These are phyloP conservation scores for Trichoderma koningiopsis DNA, from an alignment of 2,329 filamentous ascomycete species.

Conservation along the genomic window DNA sequence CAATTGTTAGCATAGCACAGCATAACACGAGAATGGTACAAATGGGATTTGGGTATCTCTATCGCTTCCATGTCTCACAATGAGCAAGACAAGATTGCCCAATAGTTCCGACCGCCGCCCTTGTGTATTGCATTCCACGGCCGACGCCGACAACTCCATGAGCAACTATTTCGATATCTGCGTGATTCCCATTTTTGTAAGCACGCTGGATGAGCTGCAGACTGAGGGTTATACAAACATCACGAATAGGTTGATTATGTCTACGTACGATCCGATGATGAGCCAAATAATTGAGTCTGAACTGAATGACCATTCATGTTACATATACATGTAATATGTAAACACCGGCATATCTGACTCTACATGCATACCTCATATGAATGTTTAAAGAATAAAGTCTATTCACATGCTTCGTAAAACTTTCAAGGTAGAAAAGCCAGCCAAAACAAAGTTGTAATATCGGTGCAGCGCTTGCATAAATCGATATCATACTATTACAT, in stretches of 20 bases:
- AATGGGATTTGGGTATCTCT: too few species aligned
- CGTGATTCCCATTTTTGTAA: too few species aligned
- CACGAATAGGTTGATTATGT: slow-evolving; percentile 35
- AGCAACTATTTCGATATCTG: slow-evolving; percentile 46
- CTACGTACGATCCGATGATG: slow-evolving; percentile 32
- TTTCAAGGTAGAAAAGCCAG: background rate
- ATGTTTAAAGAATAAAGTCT: background rate
- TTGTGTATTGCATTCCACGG: slow-evolving; percentile 45
- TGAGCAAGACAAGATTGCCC: slow-evolving; percentile 49
- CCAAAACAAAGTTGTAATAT: background rate
- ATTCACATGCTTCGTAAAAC: background rate
- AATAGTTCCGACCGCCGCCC: slow-evolving; percentile 54
- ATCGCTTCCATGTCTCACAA: slow-evolving; percentile 36
- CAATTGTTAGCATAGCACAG: too few species aligned
- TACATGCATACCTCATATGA: too few species aligned
- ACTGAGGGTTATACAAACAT: slow-evolving; percentile 38
- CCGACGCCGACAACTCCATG: slow-evolving; percentile 44
- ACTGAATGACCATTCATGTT: too few species aligned
- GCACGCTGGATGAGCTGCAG: slow-evolving; percentile 32
- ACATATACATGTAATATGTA: too few species aligned
- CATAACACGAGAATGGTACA: too few species aligned
- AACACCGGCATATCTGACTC: too few species aligned
- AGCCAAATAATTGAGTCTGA: too few species aligned
- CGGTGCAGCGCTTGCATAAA: slow-evolving; percentile 20
- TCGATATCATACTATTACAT: slow-evolving; percentile 1